phyloP scores from a whole-genome alignment of 2,329 filamentous ascomycete species.

The Fusarium sp. region DNA sequence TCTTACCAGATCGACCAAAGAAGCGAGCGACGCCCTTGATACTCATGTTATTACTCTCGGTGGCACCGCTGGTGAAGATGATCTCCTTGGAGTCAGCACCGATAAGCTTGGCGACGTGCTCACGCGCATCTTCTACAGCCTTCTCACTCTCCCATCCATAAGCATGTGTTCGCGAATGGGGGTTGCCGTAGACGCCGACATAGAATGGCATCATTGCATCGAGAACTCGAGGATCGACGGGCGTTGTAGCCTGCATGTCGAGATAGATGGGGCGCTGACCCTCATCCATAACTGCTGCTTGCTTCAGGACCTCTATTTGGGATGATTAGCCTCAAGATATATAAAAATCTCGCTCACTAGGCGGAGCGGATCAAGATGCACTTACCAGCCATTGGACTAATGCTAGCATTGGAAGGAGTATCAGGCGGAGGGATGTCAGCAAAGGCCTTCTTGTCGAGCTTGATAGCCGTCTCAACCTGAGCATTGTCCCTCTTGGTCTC shows the following conservation, averaged over 20 bases:
- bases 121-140: slow-evolving; percentile 87
- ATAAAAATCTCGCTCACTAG: not conserved
- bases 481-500: slow-evolving; percentile 83
- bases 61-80: slow-evolving; percentile 97
- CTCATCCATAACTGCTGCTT: slow-evolving; percentile 92
- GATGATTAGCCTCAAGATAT: slow-evolving; percentile 25
- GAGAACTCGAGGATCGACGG: slow-evolving; percentile 91
- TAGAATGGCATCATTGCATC: slow-evolving; percentile 97
- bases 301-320: slow-evolving; percentile 78
- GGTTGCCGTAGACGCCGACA: slow-evolving; percentile 94
- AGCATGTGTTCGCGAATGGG: slow-evolving; percentile 95
- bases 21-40: slow-evolving; percentile 98
- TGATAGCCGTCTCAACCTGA: slow-evolving; percentile 88
- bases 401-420: slow-evolving; percentile 61
- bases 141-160: slow-evolving; percentile 99
- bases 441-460: slow-evolving; percentile 86
- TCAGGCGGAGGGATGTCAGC: slow-evolving; percentile 60
- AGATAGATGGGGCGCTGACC: slow-evolving; percentile 95
- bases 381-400: slow-evolving; percentile 78
- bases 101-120: slow-evolving; percentile 85
- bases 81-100: slow-evolving; percentile 98
- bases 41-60: slow-evolving; percentile 99
- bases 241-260: slow-evolving; percentile 98
- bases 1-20: slow-evolving; percentile 92
- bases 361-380: not conserved